Evolutionary conservation across 208 protist species (phyloP).

Genomic region (Crithidia expoeki): DNA sequence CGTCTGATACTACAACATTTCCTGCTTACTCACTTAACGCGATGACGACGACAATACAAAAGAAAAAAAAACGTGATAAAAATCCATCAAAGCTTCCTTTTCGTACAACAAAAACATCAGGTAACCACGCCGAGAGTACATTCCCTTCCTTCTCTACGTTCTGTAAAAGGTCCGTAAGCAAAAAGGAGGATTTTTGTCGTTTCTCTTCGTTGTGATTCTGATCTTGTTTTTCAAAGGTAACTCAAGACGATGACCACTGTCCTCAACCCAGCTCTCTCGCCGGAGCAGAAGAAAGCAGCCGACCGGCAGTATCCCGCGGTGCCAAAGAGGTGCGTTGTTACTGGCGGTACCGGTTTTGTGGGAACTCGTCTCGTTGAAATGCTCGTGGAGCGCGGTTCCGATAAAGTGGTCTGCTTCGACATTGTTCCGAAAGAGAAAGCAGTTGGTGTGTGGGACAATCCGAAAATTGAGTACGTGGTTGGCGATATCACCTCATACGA

Average conservation of each 20-base stretch:
- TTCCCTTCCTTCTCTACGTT: not conserved
- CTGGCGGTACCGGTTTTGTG: constrained; percentile 95
- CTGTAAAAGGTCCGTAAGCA: not conserved
- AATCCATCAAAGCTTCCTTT: constrained; percentile 19
- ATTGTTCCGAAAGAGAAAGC: constrained; percentile 87
- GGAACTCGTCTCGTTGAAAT: constrained; percentile 95
- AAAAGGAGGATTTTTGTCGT: too few species aligned
- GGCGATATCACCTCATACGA: constrained; percentile 91
- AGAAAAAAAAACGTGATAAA: too few species aligned
- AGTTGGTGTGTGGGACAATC: constrained; percentile 76
- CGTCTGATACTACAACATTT: too few species aligned
- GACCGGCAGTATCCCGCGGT: constrained; percentile 63
- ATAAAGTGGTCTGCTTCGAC: constrained; percentile 91
- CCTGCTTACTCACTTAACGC: too few species aligned
- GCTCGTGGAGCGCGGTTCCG: constrained; percentile 94
- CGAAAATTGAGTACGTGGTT: constrained; percentile 88
- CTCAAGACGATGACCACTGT: constrained; percentile 11
- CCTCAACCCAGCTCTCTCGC: constrained; percentile 73
- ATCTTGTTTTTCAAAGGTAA: too few species aligned
- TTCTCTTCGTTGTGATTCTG: too few species aligned
- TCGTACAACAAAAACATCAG: not conserved
- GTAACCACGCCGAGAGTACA: not conserved
- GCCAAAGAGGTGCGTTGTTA: constrained; percentile 91
- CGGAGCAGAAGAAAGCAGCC: constrained; percentile 64
- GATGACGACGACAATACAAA: too few species aligned